Evolutionary conservation across 345 rosid genomes (phyloP).

Genomic region (Tarenaya hassleriana): DNA sequence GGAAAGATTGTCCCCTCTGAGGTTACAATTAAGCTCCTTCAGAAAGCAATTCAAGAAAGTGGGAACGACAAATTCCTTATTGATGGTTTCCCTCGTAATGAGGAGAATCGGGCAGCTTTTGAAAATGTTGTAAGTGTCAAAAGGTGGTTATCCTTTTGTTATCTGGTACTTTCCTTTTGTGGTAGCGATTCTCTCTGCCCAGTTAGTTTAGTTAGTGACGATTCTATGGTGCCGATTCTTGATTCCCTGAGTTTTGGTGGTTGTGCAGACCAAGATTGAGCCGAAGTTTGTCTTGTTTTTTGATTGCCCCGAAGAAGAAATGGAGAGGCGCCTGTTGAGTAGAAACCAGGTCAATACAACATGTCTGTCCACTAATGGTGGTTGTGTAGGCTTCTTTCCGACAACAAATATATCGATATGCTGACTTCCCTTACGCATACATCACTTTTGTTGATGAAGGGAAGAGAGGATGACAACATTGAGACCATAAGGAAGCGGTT

Average conservation of each 20-base stretch:
- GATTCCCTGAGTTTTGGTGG: neutral
- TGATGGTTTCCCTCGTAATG: slow-evolving; percentile 91
- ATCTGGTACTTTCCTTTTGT: neutral
- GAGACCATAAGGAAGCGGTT: slow-evolving; percentile 72
- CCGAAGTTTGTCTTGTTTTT: slow-evolving; percentile 46
- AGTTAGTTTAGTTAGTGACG: too few species aligned
- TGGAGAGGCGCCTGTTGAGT: slow-evolving; percentile 58
- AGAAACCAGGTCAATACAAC: slow-evolving; percentile 61
- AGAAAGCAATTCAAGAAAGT: slow-evolving; percentile 53
- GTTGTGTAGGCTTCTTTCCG: slow-evolving; percentile 5
- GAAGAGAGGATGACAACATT: slow-evolving; percentile 76
- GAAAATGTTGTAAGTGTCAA: slow-evolving; percentile 53
- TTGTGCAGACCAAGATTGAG: slow-evolving; percentile 41
- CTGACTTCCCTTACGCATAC: slow-evolving; percentile 1
- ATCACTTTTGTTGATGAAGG: slow-evolving; percentile 33
- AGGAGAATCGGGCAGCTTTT: slow-evolving; percentile 81
- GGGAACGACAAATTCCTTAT: slow-evolving; percentile 65
- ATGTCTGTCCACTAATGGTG: neutral
- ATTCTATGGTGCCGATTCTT: neutral
- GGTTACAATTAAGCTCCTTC: slow-evolving; percentile 80
- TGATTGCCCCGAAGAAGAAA: slow-evolving; percentile 49
- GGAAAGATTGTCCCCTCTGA: slow-evolving; percentile 72
- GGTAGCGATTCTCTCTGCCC: too few species aligned
- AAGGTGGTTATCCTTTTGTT: neutral
- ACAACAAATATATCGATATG: slow-evolving; percentile 4